Conservation (phyloP, 106 monocot genomes). For the Dioscorea dumetorum region DNA sequence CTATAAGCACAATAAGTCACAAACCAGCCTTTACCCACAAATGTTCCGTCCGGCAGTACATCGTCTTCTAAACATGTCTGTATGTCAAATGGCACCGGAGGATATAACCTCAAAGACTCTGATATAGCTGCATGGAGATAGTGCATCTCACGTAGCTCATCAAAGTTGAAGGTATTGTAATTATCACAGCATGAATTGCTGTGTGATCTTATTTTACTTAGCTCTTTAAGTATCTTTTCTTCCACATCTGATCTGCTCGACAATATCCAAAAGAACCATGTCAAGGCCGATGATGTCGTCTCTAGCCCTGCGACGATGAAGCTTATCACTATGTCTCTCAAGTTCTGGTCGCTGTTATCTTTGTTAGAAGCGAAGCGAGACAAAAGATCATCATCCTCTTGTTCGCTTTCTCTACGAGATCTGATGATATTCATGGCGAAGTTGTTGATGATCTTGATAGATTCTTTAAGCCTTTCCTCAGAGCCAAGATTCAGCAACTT, state of each 20-base stretch:
- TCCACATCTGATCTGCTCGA: slow-evolving; percentile 16
- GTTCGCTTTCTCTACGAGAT: neutral
- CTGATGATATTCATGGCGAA: slow-evolving; percentile 13
- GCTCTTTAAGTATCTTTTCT: slow-evolving; percentile 9
- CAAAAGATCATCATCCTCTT: slow-evolving; percentile 3
- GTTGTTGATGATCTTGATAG: slow-evolving; percentile 3
- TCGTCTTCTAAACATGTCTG: no score
- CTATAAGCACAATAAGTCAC: no score
- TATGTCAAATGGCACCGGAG: no score
- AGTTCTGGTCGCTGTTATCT: slow-evolving; percentile 15
- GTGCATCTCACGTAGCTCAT: slow-evolving; percentile 11
- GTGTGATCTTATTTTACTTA: neutral
- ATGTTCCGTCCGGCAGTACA: no score
- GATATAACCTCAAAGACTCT: no score
- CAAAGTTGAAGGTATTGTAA: neutral
- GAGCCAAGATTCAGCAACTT: no score
- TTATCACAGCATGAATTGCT: neutral
- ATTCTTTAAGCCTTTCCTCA: slow-evolving; percentile 5
- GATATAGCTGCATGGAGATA: no score
- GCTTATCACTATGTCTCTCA: slow-evolving; percentile 20
- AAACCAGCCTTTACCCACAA: no score
- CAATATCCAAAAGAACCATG: slow-evolving; percentile 39
- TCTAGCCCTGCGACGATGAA: slow-evolving; percentile 25
- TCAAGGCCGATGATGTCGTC: no score
- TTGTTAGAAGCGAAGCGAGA: slow-evolving; percentile 12